These are phyloP conservation scores for Wickerhamiella cacticola DNA, from an alignment of 805 yeast species.

Conservation along the genomic window DNA sequence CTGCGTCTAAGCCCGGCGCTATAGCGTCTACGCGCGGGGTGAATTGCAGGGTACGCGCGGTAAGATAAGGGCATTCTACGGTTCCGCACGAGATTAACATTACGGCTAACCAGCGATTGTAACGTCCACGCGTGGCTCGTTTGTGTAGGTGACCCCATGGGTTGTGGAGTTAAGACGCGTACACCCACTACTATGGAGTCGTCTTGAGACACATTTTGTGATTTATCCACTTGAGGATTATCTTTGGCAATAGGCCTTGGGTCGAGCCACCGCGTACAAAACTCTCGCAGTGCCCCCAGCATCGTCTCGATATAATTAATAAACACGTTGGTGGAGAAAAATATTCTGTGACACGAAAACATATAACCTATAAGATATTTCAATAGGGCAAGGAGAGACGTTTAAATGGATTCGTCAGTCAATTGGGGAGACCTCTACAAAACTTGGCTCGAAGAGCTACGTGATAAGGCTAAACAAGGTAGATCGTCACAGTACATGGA, in stretches of 20 bases:
- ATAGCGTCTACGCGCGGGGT: not conserved
- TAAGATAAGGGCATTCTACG: not conserved
- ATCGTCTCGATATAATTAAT: not conserved
- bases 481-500: conserved; percentile 1
- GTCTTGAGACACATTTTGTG: not conserved
- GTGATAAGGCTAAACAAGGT: conserved; percentile 17
- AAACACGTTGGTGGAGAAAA: not conserved
- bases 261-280: not conserved
- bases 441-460: conserved; percentile 24
- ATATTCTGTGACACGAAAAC: too few species aligned
- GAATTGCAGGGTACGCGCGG: not conserved
- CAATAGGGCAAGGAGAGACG: too few species aligned
- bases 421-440: conserved; percentile 24
- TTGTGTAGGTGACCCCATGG: not conserved
- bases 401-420: conserved; percentile 12
- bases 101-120: not conserved
- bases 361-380: too few species aligned
- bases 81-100: not conserved
- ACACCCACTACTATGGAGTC: not conserved
- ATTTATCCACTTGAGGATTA: not conserved
- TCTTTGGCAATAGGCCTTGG: not conserved
- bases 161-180: not conserved
- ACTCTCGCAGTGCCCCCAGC: not conserved
- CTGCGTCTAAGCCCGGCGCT: not conserved
- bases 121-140: not conserved